Evolutionary conservation across 495 filamentous ascomycete genomes (phyloP).

Genomic region (Trichoderma gamsii): DNA sequence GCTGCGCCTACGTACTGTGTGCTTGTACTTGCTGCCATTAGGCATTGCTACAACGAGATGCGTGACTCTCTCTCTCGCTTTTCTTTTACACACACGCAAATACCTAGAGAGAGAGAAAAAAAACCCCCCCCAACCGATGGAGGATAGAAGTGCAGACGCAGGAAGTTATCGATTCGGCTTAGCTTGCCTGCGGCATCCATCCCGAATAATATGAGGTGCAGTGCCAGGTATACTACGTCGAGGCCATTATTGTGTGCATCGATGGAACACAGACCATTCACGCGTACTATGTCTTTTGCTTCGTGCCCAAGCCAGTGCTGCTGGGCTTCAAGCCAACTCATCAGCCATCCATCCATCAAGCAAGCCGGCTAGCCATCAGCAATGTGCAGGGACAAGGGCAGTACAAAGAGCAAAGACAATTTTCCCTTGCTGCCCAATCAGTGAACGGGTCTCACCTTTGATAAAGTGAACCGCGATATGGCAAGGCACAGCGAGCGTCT

Average conservation of each 20-base stretch:
- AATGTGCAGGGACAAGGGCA: conserved; percentile 4
- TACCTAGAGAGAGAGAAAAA: neutral
- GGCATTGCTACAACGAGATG: neutral
- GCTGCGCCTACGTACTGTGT: too few relatives aligned
- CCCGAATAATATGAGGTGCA: neutral
- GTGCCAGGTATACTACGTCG: neutral
- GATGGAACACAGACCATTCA: neutral
- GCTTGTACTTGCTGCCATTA: neutral
- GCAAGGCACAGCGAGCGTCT: neutral
- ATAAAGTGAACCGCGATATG: too few relatives aligned
- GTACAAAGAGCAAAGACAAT: neutral
- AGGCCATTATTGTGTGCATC: neutral
- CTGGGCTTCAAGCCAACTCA: conserved; percentile 14
- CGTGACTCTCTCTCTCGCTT: neutral
- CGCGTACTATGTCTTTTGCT: neutral
- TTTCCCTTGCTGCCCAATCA: neutral
- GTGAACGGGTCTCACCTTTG: neutral
- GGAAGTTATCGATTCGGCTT: neutral
- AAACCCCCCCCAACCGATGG: neutral
- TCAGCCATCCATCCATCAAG: conserved; percentile 8
- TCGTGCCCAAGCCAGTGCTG: conserved; percentile 9
- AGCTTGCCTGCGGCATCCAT: neutral
- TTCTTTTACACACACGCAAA: neutral
- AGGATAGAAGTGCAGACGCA: neutral
- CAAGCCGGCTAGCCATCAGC: neutral